Percentiles rank a stretch among this genome's conserved stretches.
These are phyloP conservation scores for Cardamine chenopodiifolia DNA, from an alignment of 345 rosid species.

Conservation along the genomic window DNA sequence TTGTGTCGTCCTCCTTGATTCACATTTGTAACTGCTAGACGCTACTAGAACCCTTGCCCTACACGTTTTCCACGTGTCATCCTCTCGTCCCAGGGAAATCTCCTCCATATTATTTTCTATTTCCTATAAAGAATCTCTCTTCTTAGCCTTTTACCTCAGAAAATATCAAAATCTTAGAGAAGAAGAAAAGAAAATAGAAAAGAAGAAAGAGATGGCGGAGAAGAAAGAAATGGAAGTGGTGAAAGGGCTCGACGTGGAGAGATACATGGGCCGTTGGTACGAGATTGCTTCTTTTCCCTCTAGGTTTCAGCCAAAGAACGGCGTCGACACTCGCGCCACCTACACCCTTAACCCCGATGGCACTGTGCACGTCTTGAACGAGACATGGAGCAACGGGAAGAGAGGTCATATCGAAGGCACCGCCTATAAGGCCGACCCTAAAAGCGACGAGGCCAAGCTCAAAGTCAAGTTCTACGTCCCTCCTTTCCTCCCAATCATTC, in stretches of 20 bases:
- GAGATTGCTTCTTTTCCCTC: conserved; percentile 93
- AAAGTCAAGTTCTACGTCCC: conserved; percentile 90
- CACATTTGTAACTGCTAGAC: conserved; percentile 20
- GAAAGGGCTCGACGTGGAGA: conserved; percentile 59
- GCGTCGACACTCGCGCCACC: conserved; percentile 80
- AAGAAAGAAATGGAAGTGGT: conserved; percentile 75
- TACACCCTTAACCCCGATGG: conserved; percentile 76
- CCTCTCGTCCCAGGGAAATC: conserved; percentile 39
- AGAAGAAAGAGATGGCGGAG: conserved; percentile 40
- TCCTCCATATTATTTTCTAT: not conserved
- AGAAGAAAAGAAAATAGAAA: not conserved
- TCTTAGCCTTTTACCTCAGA: conserved; percentile 16
- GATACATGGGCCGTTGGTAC: conserved; percentile 95
- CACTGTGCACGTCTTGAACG: conserved; percentile 74
- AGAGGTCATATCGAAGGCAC: conserved; percentile 64
- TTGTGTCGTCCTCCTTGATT: conserved; percentile 9
- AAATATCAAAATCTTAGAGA: conserved; percentile 32
- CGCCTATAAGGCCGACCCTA: conserved; percentile 77
- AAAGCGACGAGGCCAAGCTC: conserved; percentile 83
- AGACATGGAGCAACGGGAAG: conserved; percentile 79
- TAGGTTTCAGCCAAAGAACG: conserved; percentile 71
- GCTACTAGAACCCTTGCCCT: conserved; percentile 37
- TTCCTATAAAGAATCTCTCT: conserved; percentile 13
- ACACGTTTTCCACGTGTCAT: conserved; percentile 42
- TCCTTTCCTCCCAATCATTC: conserved; percentile 81